Base-by-base conservation (phyloP, 306 rosid genomes). In the Trichosanthes cucumerina region DNA sequence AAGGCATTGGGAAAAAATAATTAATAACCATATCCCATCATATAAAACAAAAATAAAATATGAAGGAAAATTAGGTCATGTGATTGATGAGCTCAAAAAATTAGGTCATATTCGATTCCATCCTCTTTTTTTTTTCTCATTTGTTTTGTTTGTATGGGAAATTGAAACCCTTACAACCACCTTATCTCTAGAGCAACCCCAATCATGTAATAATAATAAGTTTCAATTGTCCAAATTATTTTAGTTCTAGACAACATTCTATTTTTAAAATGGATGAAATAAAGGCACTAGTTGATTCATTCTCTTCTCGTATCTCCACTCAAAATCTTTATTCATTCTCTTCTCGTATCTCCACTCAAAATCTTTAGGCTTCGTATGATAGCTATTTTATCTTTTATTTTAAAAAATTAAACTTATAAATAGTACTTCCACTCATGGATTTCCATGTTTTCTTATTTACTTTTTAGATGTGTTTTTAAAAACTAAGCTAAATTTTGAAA, bases 101-200 rank as follows among this genome's bases (percentile, higher is more conserved):
- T 43, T 70, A 44, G 76, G 76, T 44, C 19, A 44, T 70, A 70
- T 70, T 70, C 52, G 74, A 66, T 66, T 21, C 53, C 57, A 62
- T 62, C 49, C 1, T 24, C 11, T 11, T 7, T 0, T 18, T 10
- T 21, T 21, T 69, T 9, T 21, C 2, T 0, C 7, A 1, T 8
- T 68, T 21, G 49, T 65, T 33, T 34, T 65, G 24, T 65, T 65
- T 4, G 43, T 19, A 65, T 65, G 36, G 73, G 28, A 38, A 65
- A 7, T 65, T 38, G 28, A 21, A 65, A 19, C 49, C 24, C 28
- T 64, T 34, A 38, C 14, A 28, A 19, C 73, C 24, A 65, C 7
- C 73, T 65, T 36, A 65, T 65, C 49, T 65, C 26, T 18, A 57
- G 15, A 3, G 3, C 28, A 56, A 0, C 14, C 28, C 28, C 21